Conservation (phyloP, 2,329 filamentous ascomycete genomes). For the Metarhizium anisopliae region DNA sequence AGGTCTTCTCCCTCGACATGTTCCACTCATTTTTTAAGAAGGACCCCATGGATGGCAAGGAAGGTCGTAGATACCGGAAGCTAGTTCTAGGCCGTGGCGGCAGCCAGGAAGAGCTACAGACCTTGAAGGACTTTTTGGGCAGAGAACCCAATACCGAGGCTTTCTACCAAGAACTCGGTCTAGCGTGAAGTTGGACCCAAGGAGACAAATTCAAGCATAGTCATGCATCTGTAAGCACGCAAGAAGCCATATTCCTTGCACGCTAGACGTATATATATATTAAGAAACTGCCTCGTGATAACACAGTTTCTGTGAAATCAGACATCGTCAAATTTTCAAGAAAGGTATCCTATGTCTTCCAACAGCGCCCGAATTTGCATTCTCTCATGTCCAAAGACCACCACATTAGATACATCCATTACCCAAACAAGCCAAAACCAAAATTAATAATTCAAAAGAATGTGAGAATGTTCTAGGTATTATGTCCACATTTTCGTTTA, state of each 20-base stretch:
- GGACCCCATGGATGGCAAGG: slow-evolving; percentile 66
- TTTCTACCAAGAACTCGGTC: slow-evolving; percentile 70
- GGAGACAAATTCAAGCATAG: not conserved
- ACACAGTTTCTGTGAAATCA: not conserved
- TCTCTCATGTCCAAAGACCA: not conserved
- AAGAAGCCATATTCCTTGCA: no score
- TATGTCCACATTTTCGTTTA: not conserved
- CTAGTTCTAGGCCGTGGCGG: slow-evolving; percentile 72
- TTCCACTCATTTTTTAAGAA: slow-evolving; percentile 72
- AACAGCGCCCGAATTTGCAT: not conserved
- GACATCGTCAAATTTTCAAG: not conserved
- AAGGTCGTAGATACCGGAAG: slow-evolving; percentile 69
- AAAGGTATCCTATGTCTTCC: not conserved
- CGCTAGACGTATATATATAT: not conserved
- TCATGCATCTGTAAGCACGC: no score
- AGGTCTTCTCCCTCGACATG: slow-evolving; percentile 81
- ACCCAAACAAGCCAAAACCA: not conserved
- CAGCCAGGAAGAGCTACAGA: slow-evolving; percentile 72
- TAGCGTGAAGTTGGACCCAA: slow-evolving; percentile 8
- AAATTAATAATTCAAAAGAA: not conserved
- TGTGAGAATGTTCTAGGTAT: not conserved
- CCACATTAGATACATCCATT: not conserved
- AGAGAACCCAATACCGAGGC: slow-evolving; percentile 68
- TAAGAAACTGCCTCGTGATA: not conserved
- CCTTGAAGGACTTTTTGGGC: slow-evolving; percentile 69